phyloP scores from a whole-genome alignment of 2,329 filamentous ascomycete genomes.

The Gaeumannomyces sp. region DNA sequence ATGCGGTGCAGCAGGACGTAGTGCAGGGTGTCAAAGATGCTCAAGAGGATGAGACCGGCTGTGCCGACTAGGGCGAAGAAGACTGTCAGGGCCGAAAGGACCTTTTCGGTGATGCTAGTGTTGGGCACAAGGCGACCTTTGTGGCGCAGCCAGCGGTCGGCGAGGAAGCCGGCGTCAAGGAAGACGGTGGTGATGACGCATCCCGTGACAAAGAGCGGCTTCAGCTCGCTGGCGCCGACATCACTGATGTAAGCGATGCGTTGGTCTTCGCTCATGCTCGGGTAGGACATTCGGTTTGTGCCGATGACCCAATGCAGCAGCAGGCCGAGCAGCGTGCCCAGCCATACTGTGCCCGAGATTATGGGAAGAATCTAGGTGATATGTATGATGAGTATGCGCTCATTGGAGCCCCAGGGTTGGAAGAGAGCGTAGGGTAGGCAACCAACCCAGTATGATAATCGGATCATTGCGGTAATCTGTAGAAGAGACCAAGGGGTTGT shows the following conservation, averaged over 20 bases:
- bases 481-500: background rate
- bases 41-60: constrained; percentile 71
- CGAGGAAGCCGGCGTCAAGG: constrained; percentile 72
- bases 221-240: constrained; percentile 54
- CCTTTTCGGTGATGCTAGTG: constrained; percentile 53
- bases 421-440: background rate
- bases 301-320: constrained; percentile 63
- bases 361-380: constrained; percentile 55
- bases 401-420: too few relatives aligned
- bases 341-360: constrained; percentile 59
- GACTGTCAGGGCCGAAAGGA: constrained; percentile 56
- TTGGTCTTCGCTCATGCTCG: constrained; percentile 53
- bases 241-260: constrained; percentile 68
- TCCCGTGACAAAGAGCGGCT: constrained; percentile 74
- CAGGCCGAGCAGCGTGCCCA: constrained; percentile 62
- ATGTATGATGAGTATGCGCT: background rate
- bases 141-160: constrained; percentile 83
- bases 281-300: constrained; percentile 47
- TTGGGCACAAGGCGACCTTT: constrained; percentile 73
- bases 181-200: constrained; percentile 66
- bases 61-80: constrained; percentile 68
- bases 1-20: constrained; percentile 64
- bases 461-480: constrained; percentile 15
- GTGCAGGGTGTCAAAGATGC: constrained; percentile 75
- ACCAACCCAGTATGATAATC: constrained; percentile 21